Evolutionary conservation across 768 basidiomycete species (phyloP).

Genomic region (Paxillus involutus): DNA sequence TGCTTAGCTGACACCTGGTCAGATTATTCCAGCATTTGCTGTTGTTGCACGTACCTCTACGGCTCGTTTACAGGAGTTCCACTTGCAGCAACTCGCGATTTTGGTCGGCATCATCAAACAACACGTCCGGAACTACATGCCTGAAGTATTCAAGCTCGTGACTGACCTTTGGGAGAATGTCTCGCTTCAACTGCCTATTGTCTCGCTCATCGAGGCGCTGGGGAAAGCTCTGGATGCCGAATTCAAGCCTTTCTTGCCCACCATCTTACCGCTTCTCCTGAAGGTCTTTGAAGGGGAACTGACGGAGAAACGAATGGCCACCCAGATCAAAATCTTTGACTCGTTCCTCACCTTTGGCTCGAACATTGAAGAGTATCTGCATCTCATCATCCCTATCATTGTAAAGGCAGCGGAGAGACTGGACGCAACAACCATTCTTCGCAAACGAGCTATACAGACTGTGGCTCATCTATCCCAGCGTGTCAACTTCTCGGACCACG

Average conservation of each 20-base stretch:
- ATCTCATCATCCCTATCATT: slow-evolving; percentile 94
- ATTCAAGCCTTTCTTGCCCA: slow-evolving; percentile 94
- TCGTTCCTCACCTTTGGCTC: slow-evolving; percentile 94
- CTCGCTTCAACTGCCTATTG: slow-evolving; percentile 85
- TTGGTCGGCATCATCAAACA: slow-evolving; percentile 96
- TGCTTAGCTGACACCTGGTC: slow-evolving; percentile 10
- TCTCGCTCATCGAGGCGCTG: slow-evolving; percentile 88
- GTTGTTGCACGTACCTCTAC: slow-evolving; percentile 80
- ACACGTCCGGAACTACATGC: slow-evolving; percentile 90
- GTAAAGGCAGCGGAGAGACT: slow-evolving; percentile 86
- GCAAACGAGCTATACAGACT: slow-evolving; percentile 88
- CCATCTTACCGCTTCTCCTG: slow-evolving; percentile 84
- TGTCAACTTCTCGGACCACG: slow-evolving; percentile 97
- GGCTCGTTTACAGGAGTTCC: slow-evolving; percentile 86
- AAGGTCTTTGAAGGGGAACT: slow-evolving; percentile 90
- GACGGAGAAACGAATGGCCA: slow-evolving; percentile 72
- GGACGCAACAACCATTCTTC: slow-evolving; percentile 69
- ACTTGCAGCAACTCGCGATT: slow-evolving; percentile 93
- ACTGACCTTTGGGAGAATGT: slow-evolving; percentile 89
- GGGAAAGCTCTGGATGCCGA: slow-evolving; percentile 95
- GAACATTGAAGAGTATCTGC: slow-evolving; percentile 96
- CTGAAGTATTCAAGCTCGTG: slow-evolving; percentile 80
- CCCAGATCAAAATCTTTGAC: slow-evolving; percentile 90
- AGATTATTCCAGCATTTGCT: slow-evolving; percentile 96
- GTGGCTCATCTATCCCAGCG: slow-evolving; percentile 88